Base-by-base conservation (phyloP, 2,329 filamentous ascomycete species). In the Colletotrichum agaves region DNA sequence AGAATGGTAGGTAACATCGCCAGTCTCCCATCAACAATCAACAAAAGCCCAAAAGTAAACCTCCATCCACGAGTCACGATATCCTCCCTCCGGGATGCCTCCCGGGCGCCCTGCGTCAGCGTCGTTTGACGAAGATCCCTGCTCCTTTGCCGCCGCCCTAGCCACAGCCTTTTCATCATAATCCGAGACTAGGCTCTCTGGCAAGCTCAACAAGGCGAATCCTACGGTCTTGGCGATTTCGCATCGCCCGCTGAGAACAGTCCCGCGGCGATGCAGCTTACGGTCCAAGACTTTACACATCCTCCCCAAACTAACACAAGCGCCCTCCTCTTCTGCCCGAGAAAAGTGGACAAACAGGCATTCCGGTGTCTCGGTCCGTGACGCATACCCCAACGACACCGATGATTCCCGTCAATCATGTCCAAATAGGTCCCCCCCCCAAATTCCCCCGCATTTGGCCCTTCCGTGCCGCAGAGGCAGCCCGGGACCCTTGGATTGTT, bases 391-490 rank as follows among this genome's bases (percentile, higher is more conserved):
- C 55, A 53, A 27, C 5, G 50, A 39, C 49, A 62, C 33, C 59
- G 59, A 62, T 62, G 59, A 62, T 62, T 23, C 59, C 46, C 46
- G 58, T 49, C 17, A 1, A 10, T 15, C 27, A 23, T 23, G 37
- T 17, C 44, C 17, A 61, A 27, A 19, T 19, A 13, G 31, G 17
- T n/a, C 46, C 12, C 5, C 10, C 4, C 17, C n/a, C 10, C 4
- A 13, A 27, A 15, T 21, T 31, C 44, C 49, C 47, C 59, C 59
- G 47, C 59, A 53, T 62, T 43, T 52, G 47, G 47, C n/a, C n/a
- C 31, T 58, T 43, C 55, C 55, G 58, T 27, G 46, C 46, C 37
- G n/a, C 49, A 55, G 59, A 55, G 59, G 47, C 59, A 61, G 47
- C 59, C 47, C n/a, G n/a, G n/a, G 47, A 37, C 35, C 35, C 46